Conservation (phyloP, 2,329 filamentous ascomycete genomes). For the Sporothrix pseudoabietina region DNA sequence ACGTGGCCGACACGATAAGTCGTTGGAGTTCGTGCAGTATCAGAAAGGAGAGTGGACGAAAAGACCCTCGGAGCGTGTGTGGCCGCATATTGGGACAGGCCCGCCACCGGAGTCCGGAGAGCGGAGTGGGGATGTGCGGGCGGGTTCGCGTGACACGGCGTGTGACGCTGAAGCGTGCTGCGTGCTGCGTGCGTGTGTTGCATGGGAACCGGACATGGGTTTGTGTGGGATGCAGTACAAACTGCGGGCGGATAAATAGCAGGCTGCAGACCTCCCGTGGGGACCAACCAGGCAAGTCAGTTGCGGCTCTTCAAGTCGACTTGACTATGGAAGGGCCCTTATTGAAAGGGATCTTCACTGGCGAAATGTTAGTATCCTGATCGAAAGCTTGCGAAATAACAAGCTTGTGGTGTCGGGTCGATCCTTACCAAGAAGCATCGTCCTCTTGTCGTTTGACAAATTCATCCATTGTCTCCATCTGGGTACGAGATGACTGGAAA, state of each 20-base stretch:
- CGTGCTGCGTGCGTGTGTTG: background rate
- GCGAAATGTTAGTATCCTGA: background rate
- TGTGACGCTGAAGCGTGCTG: background rate
- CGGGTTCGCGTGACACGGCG: background rate
- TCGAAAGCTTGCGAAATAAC: no score
- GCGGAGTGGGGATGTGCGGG: constrained; percentile 32
- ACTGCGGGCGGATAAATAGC: background rate
- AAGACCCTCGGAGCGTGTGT: background rate
- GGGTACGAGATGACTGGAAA: no score
- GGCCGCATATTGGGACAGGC: background rate
- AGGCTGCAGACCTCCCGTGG: background rate
- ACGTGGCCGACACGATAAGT: background rate
- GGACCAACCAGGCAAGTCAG: background rate
- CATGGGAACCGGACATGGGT: no score
- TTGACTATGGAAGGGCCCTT: background rate
- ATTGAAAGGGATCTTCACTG: no score
- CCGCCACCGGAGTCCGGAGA: constrained; percentile 34
- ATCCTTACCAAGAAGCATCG: no score
- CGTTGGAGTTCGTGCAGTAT: background rate
- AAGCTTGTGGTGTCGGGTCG: no score
- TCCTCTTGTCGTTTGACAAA: no score
- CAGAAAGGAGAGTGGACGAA: background rate
- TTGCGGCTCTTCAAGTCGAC: background rate
- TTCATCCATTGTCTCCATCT: no score
- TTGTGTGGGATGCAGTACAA: background rate